Percentiles rank a stretch among this genome's conserved stretches.
phyloP scores from a whole-genome alignment of 2,329 filamentous ascomycete genomes.

The Cladosporium cucumerinum region DNA sequence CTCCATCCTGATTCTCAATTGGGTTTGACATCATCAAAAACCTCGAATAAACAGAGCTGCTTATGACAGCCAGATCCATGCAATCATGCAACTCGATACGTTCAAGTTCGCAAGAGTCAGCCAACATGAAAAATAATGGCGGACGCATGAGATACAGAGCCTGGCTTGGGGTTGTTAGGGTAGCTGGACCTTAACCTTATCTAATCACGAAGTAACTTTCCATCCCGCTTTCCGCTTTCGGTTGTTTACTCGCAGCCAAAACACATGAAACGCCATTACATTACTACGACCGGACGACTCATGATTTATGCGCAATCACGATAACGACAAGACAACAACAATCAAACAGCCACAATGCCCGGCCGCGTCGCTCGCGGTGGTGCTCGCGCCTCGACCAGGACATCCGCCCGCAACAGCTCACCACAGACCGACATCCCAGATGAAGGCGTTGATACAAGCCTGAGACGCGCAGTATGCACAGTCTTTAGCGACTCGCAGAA shows the following conservation, averaged over 20 bases:
- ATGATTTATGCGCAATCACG: conserved; percentile 51
- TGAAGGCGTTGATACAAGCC: conserved; percentile 65
- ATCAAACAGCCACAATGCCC: conserved; percentile 34
- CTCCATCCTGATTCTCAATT: no score
- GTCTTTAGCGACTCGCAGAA: conserved; percentile 66
- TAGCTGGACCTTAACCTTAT: background rate
- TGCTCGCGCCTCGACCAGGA: conserved; percentile 21
- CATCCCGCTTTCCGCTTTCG: conserved; percentile 6
- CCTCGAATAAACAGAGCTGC: no score
- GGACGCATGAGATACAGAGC: no score
- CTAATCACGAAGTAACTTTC: conserved; percentile 2
- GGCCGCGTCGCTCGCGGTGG: conserved; percentile 30
- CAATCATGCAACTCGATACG: no score
- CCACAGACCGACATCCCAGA: conserved; percentile 54
- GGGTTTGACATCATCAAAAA: no score
- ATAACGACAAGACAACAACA: background rate
- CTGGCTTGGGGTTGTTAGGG: background rate
- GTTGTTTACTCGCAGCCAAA: conserved; percentile 8
- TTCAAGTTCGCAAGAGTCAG: no score
- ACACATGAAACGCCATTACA: background rate
- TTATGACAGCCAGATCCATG: no score
- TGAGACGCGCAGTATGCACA: conserved; percentile 69
- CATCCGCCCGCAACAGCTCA: conserved; percentile 28
- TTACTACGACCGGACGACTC: background rate
- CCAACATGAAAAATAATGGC: no score